Evolutionary conservation across 1,284 basidiomycete genomes (phyloP).

Genomic region (Volvariella surrecta): DNA sequence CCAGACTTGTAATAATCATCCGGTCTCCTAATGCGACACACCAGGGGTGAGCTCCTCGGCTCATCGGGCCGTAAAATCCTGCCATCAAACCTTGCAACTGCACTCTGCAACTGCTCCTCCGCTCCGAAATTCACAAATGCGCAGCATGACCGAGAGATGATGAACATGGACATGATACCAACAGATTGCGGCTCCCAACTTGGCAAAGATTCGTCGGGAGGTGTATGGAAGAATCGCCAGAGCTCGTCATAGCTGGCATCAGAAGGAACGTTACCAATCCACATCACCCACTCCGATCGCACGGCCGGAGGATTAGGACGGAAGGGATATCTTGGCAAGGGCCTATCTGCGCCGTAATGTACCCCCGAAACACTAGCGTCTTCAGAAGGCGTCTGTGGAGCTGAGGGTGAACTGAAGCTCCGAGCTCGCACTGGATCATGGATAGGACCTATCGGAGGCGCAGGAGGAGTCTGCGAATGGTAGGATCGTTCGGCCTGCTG

Average conservation of each 20-base stretch:
- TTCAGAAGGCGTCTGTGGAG: slow-evolving; percentile 5
- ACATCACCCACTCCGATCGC: slow-evolving; percentile 92
- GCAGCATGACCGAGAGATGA: slow-evolving; percentile 89
- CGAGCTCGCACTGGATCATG: too few relatives aligned
- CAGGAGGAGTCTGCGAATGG: too few relatives aligned
- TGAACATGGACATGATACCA: slow-evolving; percentile 84
- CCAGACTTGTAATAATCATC: slow-evolving; percentile 88
- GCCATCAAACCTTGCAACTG: slow-evolving; percentile 71
- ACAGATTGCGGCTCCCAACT: neutral
- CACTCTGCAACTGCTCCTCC: slow-evolving; percentile 53
- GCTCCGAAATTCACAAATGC: slow-evolving; percentile 87
- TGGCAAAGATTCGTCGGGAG: too few relatives aligned
- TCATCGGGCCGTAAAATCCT: slow-evolving; percentile 58
- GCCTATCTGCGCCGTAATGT: slow-evolving; percentile 15
- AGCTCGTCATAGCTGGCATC: slow-evolving; percentile 86
- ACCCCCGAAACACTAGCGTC: slow-evolving; percentile 10
- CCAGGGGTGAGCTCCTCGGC: slow-evolving; percentile 66
- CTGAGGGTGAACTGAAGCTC: too few relatives aligned
- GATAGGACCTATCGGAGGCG: too few relatives aligned
- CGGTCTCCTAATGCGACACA: slow-evolving; percentile 78
- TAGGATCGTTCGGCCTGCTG: too few relatives aligned
- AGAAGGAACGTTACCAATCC: slow-evolving; percentile 84
- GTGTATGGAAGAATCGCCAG: slow-evolving; percentile 66
- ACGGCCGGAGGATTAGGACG: slow-evolving; percentile 63
- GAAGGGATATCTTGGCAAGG: slow-evolving; percentile 33